Evolutionary conservation across 352 stramenopile genomes (phyloP).

Genomic region (Albugo laibachii): DNA sequence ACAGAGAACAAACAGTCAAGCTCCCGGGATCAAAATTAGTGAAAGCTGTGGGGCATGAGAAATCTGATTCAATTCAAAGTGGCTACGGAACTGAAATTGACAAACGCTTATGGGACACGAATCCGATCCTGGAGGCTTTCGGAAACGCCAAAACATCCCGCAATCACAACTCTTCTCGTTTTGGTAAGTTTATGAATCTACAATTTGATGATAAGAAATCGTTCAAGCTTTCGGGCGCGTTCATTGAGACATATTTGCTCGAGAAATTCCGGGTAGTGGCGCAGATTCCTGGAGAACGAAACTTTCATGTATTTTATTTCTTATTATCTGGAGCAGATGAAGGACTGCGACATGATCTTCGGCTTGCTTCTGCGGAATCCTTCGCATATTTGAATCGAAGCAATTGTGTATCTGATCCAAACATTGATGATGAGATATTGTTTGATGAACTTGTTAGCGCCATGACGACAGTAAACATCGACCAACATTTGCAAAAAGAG

Average conservation of each 20-base stretch:
- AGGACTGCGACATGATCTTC: constrained; percentile 28
- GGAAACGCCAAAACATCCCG: constrained; percentile 77
- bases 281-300: constrained; percentile 71
- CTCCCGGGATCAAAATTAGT: too few relatives aligned
- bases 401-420: constrained; percentile 55
- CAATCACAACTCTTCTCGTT: constrained; percentile 77
- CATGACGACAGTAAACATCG: constrained; percentile 55
- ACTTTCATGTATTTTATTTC: constrained; percentile 87
- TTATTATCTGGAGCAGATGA: constrained; percentile 55
- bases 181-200: constrained; percentile 82
- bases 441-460: constrained; percentile 72
- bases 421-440: constrained; percentile 73
- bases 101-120: constrained; percentile 75
- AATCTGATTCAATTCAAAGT: background rate
- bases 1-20: constrained; percentile 2
- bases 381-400: constrained; percentile 79
- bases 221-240: constrained; percentile 53
- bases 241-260: constrained; percentile 78
- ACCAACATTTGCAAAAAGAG: constrained; percentile 37
- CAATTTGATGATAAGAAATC: constrained; percentile 49
- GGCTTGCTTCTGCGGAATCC: constrained; percentile 27
- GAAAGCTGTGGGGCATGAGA: background rate
- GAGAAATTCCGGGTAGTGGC: constrained; percentile 82
- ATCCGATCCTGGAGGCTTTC: constrained; percentile 77
- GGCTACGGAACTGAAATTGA: constrained; percentile 18